Conservation (phyloP, 225 moss, liverwort and hornwort genomes). For the Antitrichia curtipendula region DNA sequence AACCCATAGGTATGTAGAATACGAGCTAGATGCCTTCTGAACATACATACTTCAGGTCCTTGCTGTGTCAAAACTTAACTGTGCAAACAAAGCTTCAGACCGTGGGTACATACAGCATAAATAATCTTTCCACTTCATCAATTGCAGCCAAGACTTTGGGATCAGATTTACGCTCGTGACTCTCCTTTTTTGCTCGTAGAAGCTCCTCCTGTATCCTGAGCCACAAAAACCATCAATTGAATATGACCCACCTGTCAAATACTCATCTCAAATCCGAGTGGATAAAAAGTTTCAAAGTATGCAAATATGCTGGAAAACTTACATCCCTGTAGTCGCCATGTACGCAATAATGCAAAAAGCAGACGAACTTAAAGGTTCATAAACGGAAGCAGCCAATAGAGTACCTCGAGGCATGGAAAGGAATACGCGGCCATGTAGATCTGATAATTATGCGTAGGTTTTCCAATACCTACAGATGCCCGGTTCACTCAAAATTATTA, state of each 20-base stretch:
- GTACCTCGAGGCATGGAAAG: slow-evolving; percentile 69
- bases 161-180: slow-evolving; percentile 34
- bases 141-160: slow-evolving; percentile 40
- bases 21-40: not conserved
- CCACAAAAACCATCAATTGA: not conserved
- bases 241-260: not conserved
- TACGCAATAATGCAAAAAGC: not conserved
- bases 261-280: not conserved
- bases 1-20: not conserved
- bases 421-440: slow-evolving; percentile 83
- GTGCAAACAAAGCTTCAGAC: not conserved
- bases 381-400: not conserved
- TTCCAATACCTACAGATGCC: slow-evolving; percentile 41
- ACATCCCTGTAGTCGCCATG: not conserved
- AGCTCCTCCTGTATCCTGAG: slow-evolving; percentile 66
- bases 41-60: not conserved
- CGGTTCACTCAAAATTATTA: not conserved
- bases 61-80: not conserved
- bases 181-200: slow-evolving; percentile 27
- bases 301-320: not conserved
- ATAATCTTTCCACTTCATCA: slow-evolving; percentile 29
- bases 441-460: slow-evolving; percentile 48
- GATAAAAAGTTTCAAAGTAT: not conserved
- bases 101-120: slow-evolving; percentile 27
- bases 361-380: not conserved